These are phyloP conservation scores for Salvia hispanica DNA, from an alignment of 257 asterid species.

Conservation along the genomic window DNA sequence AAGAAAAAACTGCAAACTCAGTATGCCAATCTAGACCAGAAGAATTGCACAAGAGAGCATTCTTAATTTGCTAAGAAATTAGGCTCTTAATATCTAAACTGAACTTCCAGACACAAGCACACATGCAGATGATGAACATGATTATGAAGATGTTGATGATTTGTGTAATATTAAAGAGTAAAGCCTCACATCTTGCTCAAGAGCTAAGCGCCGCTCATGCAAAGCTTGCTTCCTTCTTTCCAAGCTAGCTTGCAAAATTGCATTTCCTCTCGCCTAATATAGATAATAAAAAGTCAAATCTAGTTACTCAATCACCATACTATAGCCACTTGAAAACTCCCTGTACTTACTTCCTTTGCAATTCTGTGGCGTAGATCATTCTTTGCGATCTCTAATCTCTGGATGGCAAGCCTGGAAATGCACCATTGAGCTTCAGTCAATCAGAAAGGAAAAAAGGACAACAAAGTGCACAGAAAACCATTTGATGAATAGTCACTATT, in stretches of 20 bases:
- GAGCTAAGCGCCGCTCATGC: constrained; percentile 93
- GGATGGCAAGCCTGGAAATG: constrained; percentile 77
- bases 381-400: constrained; percentile 85
- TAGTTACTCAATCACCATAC: constrained; percentile 26
- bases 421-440: constrained; percentile 30
- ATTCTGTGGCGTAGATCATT: constrained; percentile 89
- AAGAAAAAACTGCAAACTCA: constrained; percentile 21
- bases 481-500: constrained; percentile 17
- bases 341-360: constrained; percentile 74
- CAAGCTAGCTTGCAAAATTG: constrained; percentile 95
- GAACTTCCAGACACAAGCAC: not conserved
- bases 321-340: constrained; percentile 21
- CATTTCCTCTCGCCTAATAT: constrained; percentile 91
- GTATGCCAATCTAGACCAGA: not conserved
- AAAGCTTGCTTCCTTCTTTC: constrained; percentile 97
- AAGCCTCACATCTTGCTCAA: constrained; percentile 88
- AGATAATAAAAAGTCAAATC: constrained; percentile 23
- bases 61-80: not conserved
- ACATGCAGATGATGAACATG: no score
- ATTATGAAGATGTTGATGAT: constrained; percentile 1
- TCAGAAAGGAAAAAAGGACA: constrained; percentile 20
- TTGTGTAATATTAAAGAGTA: not conserved
- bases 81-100: constrained; percentile 1
- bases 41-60: not conserved
- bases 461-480: constrained; percentile 18